Conservation (phyloP, 352 stramenopile species). For the Globisporangium cederbergense region DNA sequence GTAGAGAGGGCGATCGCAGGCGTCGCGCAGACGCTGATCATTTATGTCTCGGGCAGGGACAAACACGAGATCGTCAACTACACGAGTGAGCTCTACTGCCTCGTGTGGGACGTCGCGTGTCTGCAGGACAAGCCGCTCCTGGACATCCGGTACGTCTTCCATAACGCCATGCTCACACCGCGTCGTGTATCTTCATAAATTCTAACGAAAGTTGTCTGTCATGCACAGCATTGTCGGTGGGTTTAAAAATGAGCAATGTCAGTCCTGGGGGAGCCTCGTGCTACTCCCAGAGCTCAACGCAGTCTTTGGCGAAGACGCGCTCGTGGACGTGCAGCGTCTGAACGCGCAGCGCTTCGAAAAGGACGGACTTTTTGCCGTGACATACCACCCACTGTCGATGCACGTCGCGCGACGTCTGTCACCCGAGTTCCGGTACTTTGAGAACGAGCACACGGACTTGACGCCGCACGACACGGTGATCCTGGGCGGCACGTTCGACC, state of each 20-base stretch:
- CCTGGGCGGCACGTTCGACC: conserved; percentile 88
- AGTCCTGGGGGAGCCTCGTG: conserved; percentile 62
- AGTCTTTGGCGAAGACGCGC: conserved; percentile 60
- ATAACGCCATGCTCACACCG: neutral
- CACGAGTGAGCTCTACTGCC: conserved; percentile 70
- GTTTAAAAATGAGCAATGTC: conserved; percentile 18
- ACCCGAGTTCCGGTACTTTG: conserved; percentile 66
- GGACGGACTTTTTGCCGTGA: conserved; percentile 52
- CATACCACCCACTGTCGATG: conserved; percentile 61
- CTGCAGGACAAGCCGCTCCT: conserved; percentile 49
- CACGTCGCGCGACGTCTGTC: conserved; percentile 44
- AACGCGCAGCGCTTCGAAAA: conserved; percentile 61
- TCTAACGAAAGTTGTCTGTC: too few species aligned
- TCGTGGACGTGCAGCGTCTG: conserved; percentile 59
- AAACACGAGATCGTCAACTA: conserved; percentile 72
- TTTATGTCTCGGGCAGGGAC: conserved; percentile 59
- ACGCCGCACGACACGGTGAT: conserved; percentile 58
- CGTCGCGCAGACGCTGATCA: conserved; percentile 43
- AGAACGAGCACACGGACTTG: conserved; percentile 58
- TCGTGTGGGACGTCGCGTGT: conserved; percentile 69
- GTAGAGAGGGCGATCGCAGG: conserved; percentile 53
- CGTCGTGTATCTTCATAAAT: too few species aligned
- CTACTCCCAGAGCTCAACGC: conserved; percentile 59
- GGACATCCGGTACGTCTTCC: conserved; percentile 44
- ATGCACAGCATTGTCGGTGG: conserved; percentile 37